Conservation (phyloP, 495 filamentous ascomycete species). For the Cercophora sp. region DNA sequence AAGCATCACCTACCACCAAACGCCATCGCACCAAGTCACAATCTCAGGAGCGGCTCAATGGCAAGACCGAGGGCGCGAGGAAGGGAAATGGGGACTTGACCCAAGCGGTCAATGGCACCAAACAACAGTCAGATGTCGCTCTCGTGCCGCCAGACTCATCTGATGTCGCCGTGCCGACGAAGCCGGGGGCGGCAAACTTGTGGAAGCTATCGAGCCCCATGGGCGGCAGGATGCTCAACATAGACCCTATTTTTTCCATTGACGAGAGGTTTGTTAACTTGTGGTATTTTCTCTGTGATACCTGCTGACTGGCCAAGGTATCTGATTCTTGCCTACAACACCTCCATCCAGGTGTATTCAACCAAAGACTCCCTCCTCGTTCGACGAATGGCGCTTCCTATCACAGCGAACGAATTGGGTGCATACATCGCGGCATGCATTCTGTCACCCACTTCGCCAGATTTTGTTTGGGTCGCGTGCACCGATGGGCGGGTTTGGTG, state of each 20-base stretch:
- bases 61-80: neutral
- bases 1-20: slow-evolving; percentile 21
- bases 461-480: slow-evolving; percentile 67
- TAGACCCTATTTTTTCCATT: slow-evolving; percentile 71
- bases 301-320: slow-evolving; percentile 52
- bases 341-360: slow-evolving; percentile 74
- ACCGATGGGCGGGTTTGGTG: slow-evolving; percentile 59
- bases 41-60: slow-evolving; percentile 14
- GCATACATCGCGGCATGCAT: slow-evolving; percentile 50
- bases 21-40: slow-evolving; percentile 26
- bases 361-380: slow-evolving; percentile 73
- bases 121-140: neutral
- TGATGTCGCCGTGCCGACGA: neutral
- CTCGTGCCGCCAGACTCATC: neutral
- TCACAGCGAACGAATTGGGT: slow-evolving; percentile 20
- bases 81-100: too few species aligned
- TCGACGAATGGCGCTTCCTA: slow-evolving; percentile 51
- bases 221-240: slow-evolving; percentile 64
- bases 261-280: slow-evolving; percentile 69
- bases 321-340: slow-evolving; percentile 59
- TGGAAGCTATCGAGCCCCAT: slow-evolving; percentile 61
- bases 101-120: neutral
- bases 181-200: slow-evolving; percentile 5
- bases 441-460: slow-evolving; percentile 54
- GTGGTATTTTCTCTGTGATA: neutral